Percentiles rank a stretch among this genome's conserved stretches.
Conservation (phyloP, 805 yeast species). For the Grigorovia humatica region DNA sequence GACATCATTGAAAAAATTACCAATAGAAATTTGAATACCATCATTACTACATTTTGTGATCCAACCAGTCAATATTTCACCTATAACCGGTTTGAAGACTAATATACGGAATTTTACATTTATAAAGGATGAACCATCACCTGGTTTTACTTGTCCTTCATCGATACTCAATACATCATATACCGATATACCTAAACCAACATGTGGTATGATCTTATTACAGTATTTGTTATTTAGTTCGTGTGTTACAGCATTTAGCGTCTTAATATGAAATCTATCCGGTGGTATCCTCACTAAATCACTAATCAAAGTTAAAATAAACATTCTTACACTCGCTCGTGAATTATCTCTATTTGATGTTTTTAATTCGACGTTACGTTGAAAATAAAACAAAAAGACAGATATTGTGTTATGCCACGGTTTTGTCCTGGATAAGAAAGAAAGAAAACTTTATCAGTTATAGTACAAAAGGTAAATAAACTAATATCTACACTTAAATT, state of each 20-base stretch:
- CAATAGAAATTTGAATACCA: conserved; percentile 56
- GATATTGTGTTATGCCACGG: no score
- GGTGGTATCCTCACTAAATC: conserved; percentile 89
- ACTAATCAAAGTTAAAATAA: conserved; percentile 66
- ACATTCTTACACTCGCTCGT: conserved; percentile 40
- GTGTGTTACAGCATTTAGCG: conserved; percentile 61
- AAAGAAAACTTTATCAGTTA: not conserved
- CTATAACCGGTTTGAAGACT: conserved; percentile 88
- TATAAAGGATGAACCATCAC: conserved; percentile 84
- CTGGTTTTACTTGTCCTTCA: conserved; percentile 85
- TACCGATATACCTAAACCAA: conserved; percentile 75
- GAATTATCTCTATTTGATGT: not conserved
- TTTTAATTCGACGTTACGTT: no score
- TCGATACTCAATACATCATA: conserved; percentile 77
- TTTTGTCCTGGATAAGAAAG: not conserved
- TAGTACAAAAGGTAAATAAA: not conserved
- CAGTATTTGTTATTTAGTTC: conserved; percentile 80
- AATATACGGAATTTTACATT: conserved; percentile 65
- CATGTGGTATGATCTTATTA: conserved; percentile 70
- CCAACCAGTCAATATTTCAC: conserved; percentile 90
- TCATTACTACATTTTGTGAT: conserved; percentile 78
- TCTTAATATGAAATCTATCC: conserved; percentile 61
- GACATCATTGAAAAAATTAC: conserved; percentile 87
- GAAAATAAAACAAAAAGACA: no score
- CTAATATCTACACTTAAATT: not conserved